phyloP scores from a whole-genome alignment of 805 yeast species.

The Metschnikowia vanudenii region DNA sequence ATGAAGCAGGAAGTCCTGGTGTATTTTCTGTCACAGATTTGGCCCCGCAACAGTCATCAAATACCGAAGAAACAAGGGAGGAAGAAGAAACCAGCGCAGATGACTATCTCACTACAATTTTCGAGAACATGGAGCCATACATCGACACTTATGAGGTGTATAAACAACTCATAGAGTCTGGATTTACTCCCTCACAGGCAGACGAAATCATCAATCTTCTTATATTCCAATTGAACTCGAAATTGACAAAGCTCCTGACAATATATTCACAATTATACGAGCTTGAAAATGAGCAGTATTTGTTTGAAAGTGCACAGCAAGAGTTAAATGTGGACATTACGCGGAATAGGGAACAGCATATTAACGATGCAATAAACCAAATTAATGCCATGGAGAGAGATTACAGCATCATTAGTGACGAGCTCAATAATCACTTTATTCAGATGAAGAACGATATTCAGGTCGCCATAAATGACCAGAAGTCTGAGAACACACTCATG shows the following conservation, averaged over 20 bases:
- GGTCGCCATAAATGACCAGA: constrained; percentile 82
- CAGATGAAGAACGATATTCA: constrained; percentile 69
- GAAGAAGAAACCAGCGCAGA: constrained; percentile 16
- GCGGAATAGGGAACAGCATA: constrained; percentile 65
- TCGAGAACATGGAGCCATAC: constrained; percentile 44
- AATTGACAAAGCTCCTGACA: constrained; percentile 42
- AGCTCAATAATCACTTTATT: constrained; percentile 59
- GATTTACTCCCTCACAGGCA: constrained; percentile 62
- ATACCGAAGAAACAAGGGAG: not conserved
- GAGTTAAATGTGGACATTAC: constrained; percentile 80
- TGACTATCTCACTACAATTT: constrained; percentile 57
- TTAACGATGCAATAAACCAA: constrained; percentile 63
- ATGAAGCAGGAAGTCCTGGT: not conserved
- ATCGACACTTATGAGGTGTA: constrained; percentile 52
- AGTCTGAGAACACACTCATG: constrained; percentile 75
- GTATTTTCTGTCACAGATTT: not conserved
- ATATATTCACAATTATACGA: constrained; percentile 59
- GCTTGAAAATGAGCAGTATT: constrained; percentile 80
- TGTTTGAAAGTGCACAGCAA: constrained; percentile 89
- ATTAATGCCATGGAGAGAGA: constrained; percentile 71
- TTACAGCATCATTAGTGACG: constrained; percentile 72
- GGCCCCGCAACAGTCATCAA: not conserved
- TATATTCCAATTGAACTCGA: constrained; percentile 41
- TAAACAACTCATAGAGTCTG: constrained; percentile 50
- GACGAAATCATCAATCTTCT: constrained; percentile 54